phyloP scores from a whole-genome alignment of 2,329 filamentous ascomycete genomes.

The Pleurostoma richardsiae region DNA sequence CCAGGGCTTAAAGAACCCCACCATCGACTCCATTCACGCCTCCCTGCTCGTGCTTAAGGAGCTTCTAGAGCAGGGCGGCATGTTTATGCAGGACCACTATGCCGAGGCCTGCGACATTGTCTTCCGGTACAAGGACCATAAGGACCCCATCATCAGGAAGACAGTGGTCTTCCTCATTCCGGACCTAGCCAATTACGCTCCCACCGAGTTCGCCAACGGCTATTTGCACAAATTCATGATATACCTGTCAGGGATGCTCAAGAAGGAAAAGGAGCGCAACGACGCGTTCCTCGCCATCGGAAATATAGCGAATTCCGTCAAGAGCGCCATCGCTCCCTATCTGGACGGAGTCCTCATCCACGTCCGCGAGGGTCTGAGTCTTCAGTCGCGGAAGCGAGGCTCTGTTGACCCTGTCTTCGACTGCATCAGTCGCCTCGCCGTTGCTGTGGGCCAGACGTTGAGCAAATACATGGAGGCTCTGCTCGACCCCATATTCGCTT shows the following conservation, averaged over 20 bases:
- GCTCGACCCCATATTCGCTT: constrained; percentile 93
- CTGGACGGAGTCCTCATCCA: constrained; percentile 91
- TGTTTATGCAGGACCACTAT: constrained; percentile 98
- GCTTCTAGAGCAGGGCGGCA: constrained; percentile 87
- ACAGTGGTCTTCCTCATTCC: constrained; percentile 91
- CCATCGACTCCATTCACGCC: constrained; percentile 87
- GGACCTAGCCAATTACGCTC: constrained; percentile 86
- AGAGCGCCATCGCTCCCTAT: constrained; percentile 90
- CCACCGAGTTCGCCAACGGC: constrained; percentile 78
- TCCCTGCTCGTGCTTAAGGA: constrained; percentile 90
- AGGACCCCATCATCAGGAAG: constrained; percentile 79
- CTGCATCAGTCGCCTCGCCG: constrained; percentile 93
- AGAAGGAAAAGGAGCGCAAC: constrained; percentile 91
- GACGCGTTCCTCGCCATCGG: constrained; percentile 94
- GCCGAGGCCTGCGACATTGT: constrained; percentile 90
- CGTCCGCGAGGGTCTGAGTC: constrained; percentile 82
- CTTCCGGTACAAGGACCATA: constrained; percentile 86
- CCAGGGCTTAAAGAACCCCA: constrained; percentile 71
- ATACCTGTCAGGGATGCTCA: constrained; percentile 87
- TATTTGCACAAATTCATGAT: constrained; percentile 97
- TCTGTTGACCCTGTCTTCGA: constrained; percentile 83
- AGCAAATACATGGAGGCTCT: constrained; percentile 98
- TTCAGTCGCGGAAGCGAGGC: constrained; percentile 65
- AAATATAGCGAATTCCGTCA: constrained; percentile 92
- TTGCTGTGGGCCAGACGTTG: constrained; percentile 90